Percentiles rank a stretch among this genome's conserved stretches.
Conservation (phyloP, 345 rosid species). For the Moricandia arvensis region DNA sequence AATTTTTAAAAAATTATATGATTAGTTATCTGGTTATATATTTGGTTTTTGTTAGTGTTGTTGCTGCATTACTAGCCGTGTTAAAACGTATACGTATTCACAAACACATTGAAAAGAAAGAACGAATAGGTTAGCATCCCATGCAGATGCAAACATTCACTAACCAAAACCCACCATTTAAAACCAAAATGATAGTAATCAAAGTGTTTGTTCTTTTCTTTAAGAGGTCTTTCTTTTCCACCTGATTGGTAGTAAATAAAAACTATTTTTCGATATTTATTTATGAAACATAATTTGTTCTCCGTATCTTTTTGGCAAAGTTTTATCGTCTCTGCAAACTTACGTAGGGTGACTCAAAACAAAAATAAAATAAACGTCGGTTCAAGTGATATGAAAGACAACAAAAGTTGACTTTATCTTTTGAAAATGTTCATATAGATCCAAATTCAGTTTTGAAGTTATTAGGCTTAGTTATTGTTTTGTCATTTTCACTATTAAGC, state of each 20-base stretch:
- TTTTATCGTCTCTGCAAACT: background rate
- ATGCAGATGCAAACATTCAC: too few species aligned
- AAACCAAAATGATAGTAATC: too few species aligned
- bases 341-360: background rate
- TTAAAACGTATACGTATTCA: too few species aligned
- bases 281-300: background rate
- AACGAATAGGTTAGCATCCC: too few species aligned
- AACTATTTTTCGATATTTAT: too few species aligned
- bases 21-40: background rate
- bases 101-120: too few species aligned
- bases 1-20: too few species aligned
- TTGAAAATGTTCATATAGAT: background rate
- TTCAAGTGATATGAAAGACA: background rate
- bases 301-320: background rate
- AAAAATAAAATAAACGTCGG: background rate
- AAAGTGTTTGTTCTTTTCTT: too few species aligned
- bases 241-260: too few species aligned
- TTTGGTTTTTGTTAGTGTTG: background rate
- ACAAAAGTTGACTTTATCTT: background rate
- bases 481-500: background rate
- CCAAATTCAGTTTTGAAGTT: constrained; percentile 12
- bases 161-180: too few species aligned
- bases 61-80: too few species aligned
- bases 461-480: constrained; percentile 3
- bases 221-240: too few species aligned